Conservation (phyloP, 177 flowering plant species). For the Vitis hybrid region DNA sequence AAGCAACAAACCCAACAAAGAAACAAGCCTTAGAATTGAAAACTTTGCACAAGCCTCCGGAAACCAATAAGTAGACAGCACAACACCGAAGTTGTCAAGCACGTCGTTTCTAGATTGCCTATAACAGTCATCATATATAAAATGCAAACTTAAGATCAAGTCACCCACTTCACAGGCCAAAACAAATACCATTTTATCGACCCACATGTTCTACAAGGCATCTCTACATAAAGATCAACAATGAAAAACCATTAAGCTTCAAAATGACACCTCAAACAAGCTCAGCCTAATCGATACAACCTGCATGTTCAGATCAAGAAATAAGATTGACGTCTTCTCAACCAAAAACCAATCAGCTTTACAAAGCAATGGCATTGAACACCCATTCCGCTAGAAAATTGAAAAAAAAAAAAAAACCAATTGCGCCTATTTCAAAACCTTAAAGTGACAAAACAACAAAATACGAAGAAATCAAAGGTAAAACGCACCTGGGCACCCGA, state of each 20-base stretch:
- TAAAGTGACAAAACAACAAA: background rate
- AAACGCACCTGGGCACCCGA: constrained; percentile 44
- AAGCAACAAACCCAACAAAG: too few species aligned
- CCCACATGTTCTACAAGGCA: background rate
- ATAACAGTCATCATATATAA: background rate
- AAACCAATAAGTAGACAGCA: too few species aligned
- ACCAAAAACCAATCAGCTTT: background rate
- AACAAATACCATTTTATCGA: background rate
- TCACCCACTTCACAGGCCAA: background rate
- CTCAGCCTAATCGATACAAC: background rate
- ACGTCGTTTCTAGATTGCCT: background rate
- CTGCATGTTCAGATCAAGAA: constrained; percentile 3
- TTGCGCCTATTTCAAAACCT: too few species aligned
- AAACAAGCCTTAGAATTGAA: too few species aligned
- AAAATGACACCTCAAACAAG: background rate
- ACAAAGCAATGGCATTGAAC: background rate
- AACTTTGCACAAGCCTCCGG: too few species aligned
- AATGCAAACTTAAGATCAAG: background rate
- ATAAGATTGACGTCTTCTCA: background rate
- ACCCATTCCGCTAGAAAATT: background rate
- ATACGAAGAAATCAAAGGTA: background rate
- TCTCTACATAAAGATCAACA: background rate
- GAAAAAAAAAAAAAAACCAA: background rate
- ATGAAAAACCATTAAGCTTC: background rate
- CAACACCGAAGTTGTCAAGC: too few species aligned